Percentiles rank a stretch among this genome's conserved stretches.
phyloP scores from a whole-genome alignment of 2,329 filamentous ascomycete species.

The Colletotrichum sp. region DNA sequence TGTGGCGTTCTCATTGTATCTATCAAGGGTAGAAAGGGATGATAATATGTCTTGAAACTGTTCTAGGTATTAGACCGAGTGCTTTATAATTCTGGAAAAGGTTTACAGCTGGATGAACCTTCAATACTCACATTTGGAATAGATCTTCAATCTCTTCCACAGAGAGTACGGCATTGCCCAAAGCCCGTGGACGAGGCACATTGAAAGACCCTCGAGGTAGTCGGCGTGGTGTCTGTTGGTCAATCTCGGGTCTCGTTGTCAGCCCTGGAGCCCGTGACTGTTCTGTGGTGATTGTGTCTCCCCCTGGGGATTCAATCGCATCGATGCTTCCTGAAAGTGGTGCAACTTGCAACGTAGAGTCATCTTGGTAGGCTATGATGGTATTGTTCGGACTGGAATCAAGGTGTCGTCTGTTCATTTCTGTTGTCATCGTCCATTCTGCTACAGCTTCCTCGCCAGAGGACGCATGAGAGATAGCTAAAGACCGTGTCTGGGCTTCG shows the following conservation, averaged over 20 bases:
- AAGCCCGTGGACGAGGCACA: not conserved
- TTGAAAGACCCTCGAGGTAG: not conserved
- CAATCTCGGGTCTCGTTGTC: not conserved
- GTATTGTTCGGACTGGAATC: not conserved
- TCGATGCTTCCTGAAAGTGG: not conserved
- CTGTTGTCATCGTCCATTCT: not conserved
- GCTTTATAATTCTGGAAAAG: rapidly evolving
- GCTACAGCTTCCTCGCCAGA: not conserved
- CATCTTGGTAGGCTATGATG: not conserved
- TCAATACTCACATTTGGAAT: not conserved
- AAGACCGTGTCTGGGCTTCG: not conserved
- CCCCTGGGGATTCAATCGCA: not conserved
- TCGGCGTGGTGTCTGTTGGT: not conserved
- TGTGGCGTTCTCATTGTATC: not conserved
- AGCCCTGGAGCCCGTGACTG: not conserved
- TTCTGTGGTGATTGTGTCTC: not conserved
- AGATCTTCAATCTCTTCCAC: not conserved
- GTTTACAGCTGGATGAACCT: not conserved
- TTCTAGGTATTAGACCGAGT: not conserved
- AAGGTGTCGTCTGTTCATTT: not conserved
- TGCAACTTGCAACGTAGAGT: not conserved
- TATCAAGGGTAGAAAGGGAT: not conserved
- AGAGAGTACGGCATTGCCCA: not conserved
- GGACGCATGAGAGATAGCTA: not conserved
- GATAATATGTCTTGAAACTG: not conserved